phyloP scores from a whole-genome alignment of 2,329 filamentous ascomycete species.

The Ilyonectria robusta region DNA sequence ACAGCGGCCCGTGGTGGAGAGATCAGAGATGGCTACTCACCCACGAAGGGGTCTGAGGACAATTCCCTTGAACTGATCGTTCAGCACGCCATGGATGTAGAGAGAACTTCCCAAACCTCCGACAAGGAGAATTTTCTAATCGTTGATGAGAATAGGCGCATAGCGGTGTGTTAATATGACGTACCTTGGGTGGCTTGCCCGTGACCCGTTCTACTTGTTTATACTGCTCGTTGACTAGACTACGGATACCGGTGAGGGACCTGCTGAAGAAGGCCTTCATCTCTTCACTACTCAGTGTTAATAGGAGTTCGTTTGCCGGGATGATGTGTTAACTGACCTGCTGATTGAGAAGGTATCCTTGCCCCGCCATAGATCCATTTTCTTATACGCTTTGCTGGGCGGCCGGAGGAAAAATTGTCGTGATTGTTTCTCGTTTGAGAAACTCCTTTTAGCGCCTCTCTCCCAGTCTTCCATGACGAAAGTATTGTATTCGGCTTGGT shows the following conservation, averaged over 20 bases:
- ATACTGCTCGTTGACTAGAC: conserved; percentile 9
- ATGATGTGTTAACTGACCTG: background rate
- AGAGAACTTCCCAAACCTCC: conserved; percentile 21
- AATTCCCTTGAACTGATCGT: background rate
- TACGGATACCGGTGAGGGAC: conserved; percentile 20
- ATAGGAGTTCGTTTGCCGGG: background rate
- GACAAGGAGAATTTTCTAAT: conserved; percentile 22
- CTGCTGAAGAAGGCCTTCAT: conserved; percentile 19
- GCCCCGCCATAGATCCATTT: background rate
- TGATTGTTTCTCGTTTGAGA: background rate
- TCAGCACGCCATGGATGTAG: conserved; percentile 6
- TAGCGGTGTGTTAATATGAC: background rate
- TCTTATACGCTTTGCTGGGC: conserved; percentile 3
- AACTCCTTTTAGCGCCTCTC: conserved; percentile 7
- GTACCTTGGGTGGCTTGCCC: conserved; percentile 16
- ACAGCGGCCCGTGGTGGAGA: background rate
- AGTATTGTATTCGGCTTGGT: conserved; percentile 5
- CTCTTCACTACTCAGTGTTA: conserved; percentile 7
- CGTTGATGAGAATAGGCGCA: background rate
- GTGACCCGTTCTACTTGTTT: conserved; percentile 3
- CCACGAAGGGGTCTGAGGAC: conserved; percentile 10
- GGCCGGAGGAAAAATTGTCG: conserved; percentile 1
- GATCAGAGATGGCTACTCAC: background rate
- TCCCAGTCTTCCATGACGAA: conserved; percentile 7
- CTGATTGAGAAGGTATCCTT: conserved; percentile 13